These are phyloP conservation scores for Aureobasidium sp. DNA, from an alignment of 2,329 filamentous ascomycete species.

Conservation along the genomic window DNA sequence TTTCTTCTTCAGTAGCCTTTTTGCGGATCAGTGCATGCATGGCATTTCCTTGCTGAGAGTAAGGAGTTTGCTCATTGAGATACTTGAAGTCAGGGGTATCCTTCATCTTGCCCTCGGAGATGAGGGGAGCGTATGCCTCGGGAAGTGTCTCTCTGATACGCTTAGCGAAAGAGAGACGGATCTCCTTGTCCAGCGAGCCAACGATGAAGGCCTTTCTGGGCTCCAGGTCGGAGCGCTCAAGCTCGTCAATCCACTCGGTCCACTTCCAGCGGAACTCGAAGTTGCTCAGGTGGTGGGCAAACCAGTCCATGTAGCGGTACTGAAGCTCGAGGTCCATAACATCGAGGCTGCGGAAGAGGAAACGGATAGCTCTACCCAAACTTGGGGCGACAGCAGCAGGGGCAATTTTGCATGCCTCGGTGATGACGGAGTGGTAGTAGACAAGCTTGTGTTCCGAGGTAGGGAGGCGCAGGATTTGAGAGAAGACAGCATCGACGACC, in stretches of 20 bases:
- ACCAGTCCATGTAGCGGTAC: slow-evolving; percentile 93
- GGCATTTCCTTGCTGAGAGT: slow-evolving; percentile 75
- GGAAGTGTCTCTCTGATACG: slow-evolving; percentile 91
- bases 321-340: slow-evolving; percentile 79
- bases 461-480: slow-evolving; percentile 84
- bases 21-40: slow-evolving; percentile 71
- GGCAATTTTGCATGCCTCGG: slow-evolving; percentile 90
- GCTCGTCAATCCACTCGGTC: slow-evolving; percentile 91
- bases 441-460: slow-evolving; percentile 86
- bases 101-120: slow-evolving; percentile 82
- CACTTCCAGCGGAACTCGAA: slow-evolving; percentile 99
- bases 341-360: slow-evolving; percentile 75
- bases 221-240: slow-evolving; percentile 67
- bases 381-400: slow-evolving; percentile 94
- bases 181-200: slow-evolving; percentile 90
- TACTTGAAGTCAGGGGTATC: slow-evolving; percentile 97
- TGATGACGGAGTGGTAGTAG: slow-evolving; percentile 92
- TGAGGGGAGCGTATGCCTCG: slow-evolving; percentile 70
- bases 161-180: slow-evolving; percentile 90
- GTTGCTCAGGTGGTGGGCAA: slow-evolving; percentile 94
- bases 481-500: slow-evolving; percentile 94
- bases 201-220: slow-evolving; percentile 91
- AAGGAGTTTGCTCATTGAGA: slow-evolving; percentile 66
- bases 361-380: slow-evolving; percentile 85
- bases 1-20: slow-evolving; percentile 78